A percentile compares a stretch with the other conserved stretches of the same genome.
Conservation (phyloP, 371 early-diverging fungal genomes). For the Entomophthora muscae region DNA sequence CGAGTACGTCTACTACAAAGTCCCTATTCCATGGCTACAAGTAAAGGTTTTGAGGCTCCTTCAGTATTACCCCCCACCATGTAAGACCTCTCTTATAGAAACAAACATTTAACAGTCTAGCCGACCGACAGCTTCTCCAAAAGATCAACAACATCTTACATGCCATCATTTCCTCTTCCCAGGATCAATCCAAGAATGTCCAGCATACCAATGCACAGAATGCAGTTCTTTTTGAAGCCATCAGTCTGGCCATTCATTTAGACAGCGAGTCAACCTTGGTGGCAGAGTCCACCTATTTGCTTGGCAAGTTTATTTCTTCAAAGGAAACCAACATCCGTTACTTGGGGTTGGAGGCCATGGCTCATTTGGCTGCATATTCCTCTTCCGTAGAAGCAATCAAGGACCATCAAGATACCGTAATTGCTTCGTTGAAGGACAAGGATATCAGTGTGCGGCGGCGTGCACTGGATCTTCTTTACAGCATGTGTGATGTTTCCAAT, state of each 20-base stretch:
- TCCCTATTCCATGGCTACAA: slow-evolving; percentile 94
- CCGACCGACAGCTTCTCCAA: slow-evolving; percentile 33
- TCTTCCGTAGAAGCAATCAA: slow-evolving; percentile 73
- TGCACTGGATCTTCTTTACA: slow-evolving; percentile 88
- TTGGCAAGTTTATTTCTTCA: slow-evolving; percentile 74
- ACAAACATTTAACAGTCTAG: slow-evolving; percentile 13
- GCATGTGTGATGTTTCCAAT: slow-evolving; percentile 85
- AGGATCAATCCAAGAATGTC: slow-evolving; percentile 82
- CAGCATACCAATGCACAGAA: slow-evolving; percentile 94
- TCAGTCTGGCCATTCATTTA: slow-evolving; percentile 82
- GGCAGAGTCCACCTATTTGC: slow-evolving; percentile 55
- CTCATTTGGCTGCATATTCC: slow-evolving; percentile 77
- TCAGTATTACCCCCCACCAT: slow-evolving; percentile 86
- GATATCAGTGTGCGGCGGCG: slow-evolving; percentile 90
- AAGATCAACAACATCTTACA: slow-evolving; percentile 50
- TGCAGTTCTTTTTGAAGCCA: slow-evolving; percentile 89
- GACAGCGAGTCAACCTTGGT: slow-evolving; percentile 76
- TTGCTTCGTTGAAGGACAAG: slow-evolving; percentile 77
- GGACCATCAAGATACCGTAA: slow-evolving; percentile 73
- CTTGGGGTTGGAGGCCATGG: slow-evolving; percentile 90
- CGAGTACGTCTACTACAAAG: slow-evolving; percentile 91
- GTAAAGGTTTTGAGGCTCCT: slow-evolving; percentile 82
- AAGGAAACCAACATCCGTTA: slow-evolving; percentile 93
- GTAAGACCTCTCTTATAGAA: slow-evolving; percentile 17
- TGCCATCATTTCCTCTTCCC: slow-evolving; percentile 62